Base-by-base conservation (phyloP, 2,329 filamentous ascomycete genomes). In the Thelonectria olida region DNA sequence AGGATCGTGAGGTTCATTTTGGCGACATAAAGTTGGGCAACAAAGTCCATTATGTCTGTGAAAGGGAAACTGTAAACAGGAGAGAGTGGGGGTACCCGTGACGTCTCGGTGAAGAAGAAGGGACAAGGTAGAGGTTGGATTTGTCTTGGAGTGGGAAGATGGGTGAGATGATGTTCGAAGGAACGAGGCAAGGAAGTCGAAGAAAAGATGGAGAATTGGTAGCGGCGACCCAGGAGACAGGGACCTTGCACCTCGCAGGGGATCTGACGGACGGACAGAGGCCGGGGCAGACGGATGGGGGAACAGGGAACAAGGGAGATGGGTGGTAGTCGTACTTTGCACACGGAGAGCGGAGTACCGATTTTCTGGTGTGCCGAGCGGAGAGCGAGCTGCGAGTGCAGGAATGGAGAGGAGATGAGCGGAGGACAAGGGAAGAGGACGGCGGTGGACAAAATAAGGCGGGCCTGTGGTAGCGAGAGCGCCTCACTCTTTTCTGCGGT, bases 91-190 rank as follows among this genome's bases (percentile, higher is more conserved):
- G 68, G 60, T 55, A n/a, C 48, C 42, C 54, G 61, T 62, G 41
- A 56, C 42, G 56, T 62, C 65, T 71, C 69, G 69, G 69, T 71
- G 67, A 71, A 45, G 68, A 36, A 71, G 69, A 71, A 66, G 10
- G 66, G 62, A 54, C 62, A 67, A 66, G 65, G 59, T 55, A 54
- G 50, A 51, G 38, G 41, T 53, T 51, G 42, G 34, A 19, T 39
- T 58, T 50, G 23, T 48, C 23, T 50, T 48, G 50, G 58, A 62
- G 62, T 58, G 59, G 54, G 62, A 58, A 53, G 61, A 57, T 12
- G 61, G 62, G 61, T 58, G 61, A 58, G 63, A 64, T 63, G 66
- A 68, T 67, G 66, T 61, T 56, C 41, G 47, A 64, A 50, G 13
- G 50, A 49, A 34, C 42, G 56, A 42, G n/a, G n/a, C n/a, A n/a